Base-by-base conservation (phyloP, 2,329 filamentous ascomycete species). In the Plenodomus lindquistii region DNA sequence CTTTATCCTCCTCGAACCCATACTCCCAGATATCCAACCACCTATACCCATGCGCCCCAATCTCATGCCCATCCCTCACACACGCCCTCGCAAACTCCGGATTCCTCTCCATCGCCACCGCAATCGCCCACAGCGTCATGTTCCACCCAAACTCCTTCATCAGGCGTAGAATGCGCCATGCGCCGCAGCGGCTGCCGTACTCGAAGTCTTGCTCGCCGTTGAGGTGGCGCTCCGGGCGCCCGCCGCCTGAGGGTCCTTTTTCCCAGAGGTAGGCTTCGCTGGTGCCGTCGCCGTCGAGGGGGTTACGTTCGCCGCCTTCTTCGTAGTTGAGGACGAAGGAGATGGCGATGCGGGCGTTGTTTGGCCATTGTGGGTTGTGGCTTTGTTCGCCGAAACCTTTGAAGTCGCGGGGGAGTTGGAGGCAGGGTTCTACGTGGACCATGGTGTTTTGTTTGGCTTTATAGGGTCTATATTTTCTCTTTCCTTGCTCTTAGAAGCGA, bases 151-250 rank as follows among this genome's bases (percentile, higher is more conserved):
- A 63, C 37, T 75, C 70, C 54, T 78, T 76, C 69, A 81, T 80
- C 44, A 80, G 59, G 8, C 73, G 65, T 53, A 80, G 75, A 5
- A 80, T 66, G 1, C 79, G 68, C 79, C 79, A 81, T 55, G 77
- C 75, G 3, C 78, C 79, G 2, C 73, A 74, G 2, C 79, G 72
- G 29, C 73, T 73, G 29, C 79, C 77, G 57, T 81, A 81, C 50
- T 81, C 78, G 54, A 77, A 82, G 50, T 81, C 78, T 37, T 70
- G 72, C 64, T 81, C 79, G 40, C 72, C 72, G 48, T 78, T 80
- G 48, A 75, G 65, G 36, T 69, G 72, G 27, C 77, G 71, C 50
- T 77, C 74, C 49, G 75, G 72, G 17, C 48, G 44, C 22, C 52
- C 52, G 49, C 71, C 57, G 20, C 66, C 61, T 3, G 70, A 60